Conservation (phyloP, 1,139 yeast genomes). For the Taphrina pruni region DNA sequence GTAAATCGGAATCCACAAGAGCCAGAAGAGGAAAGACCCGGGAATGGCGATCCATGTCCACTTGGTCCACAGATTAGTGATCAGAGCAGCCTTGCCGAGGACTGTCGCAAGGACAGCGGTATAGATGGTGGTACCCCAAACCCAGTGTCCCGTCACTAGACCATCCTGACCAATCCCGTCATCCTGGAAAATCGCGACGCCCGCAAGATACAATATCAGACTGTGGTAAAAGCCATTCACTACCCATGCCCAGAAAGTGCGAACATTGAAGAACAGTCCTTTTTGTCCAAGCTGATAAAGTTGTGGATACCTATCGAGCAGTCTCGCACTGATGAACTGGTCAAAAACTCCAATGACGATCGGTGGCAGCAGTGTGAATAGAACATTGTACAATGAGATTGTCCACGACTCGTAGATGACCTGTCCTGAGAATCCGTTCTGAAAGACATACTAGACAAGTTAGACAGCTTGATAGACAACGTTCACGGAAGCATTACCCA, state of each 20-base stretch:
- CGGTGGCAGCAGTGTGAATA: conserved; percentile 94
- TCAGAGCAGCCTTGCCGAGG: conserved; percentile 90
- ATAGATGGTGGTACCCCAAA: conserved; percentile 90
- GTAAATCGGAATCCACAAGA: conserved; percentile 84
- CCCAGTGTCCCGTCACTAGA: conserved; percentile 84
- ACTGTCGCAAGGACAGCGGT: conserved; percentile 89
- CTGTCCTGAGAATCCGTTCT: conserved; percentile 92
- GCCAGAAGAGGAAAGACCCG: conserved; percentile 86
- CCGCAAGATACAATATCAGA: conserved; percentile 77
- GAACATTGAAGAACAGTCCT: conserved; percentile 84
- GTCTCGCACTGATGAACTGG: conserved; percentile 89
- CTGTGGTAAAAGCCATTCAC: conserved; percentile 94
- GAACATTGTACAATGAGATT: conserved; percentile 91
- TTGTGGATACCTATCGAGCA: conserved; percentile 90
- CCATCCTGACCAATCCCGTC: conserved; percentile 65
- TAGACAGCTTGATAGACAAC: not conserved
- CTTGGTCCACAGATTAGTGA: conserved; percentile 94
- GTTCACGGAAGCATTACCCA: conserved; percentile 58
- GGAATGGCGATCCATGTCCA: conserved; percentile 91
- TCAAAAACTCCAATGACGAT: conserved; percentile 96
- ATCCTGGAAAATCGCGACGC: conserved; percentile 69
- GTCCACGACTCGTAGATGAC: conserved; percentile 98
- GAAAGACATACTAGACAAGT: conserved; percentile 65
- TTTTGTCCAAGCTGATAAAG: conserved; percentile 88
- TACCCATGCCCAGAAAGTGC: conserved; percentile 97